Base-by-base conservation (phyloP, 2,329 filamentous ascomycete species). In the Cladosporium sp. region DNA sequence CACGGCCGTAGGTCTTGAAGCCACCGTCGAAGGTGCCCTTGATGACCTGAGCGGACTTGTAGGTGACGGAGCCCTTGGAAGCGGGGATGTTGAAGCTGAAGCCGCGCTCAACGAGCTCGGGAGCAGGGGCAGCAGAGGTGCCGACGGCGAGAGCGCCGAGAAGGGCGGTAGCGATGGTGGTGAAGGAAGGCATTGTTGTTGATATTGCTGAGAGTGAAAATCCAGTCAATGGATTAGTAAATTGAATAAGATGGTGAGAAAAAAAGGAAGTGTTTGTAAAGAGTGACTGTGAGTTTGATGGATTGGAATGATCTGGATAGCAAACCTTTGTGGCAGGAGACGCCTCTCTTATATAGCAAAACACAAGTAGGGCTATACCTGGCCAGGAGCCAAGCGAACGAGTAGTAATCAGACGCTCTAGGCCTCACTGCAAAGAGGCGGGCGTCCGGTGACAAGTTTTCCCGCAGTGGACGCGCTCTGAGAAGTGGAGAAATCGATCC, bases 1-100 rank as follows among this genome's bases (percentile, higher is more conserved):
- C 78, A 56, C 67, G 66, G 44, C 79, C 78, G 67, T 81, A 79
- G 64, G 76, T 80, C 66, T 75, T 65, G 55, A 65, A 53, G 21
- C 63, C 63, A 53, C 63, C 63, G 29, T 65, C 63, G 56, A 65
- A 65, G 37, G 63, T 65, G 64, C 66, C 69, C 4, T 57, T 64
- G 66, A 70, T 62, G 59, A 61, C 55, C 58, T 70, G 66, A 26
- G 67, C 44, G 4, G 55, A 40, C 8, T 56, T 37, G 66, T 70
- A 70, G 65, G 66, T 66, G 37, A 70, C 66, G 26, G 64, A 65
- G 35, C 69, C 69, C 64, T 70, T 65, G 63, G 66, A 68, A 53
- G 67, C 67, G 26, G 69, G 69, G 53, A 70, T 70, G 65, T 64
- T 65, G 66, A 70, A 70, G 62, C 63, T 65, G 63, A 60, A 65